phyloP scores from a whole-genome alignment of 2,329 filamentous ascomycete species.

The Coniochaeta sp. region DNA sequence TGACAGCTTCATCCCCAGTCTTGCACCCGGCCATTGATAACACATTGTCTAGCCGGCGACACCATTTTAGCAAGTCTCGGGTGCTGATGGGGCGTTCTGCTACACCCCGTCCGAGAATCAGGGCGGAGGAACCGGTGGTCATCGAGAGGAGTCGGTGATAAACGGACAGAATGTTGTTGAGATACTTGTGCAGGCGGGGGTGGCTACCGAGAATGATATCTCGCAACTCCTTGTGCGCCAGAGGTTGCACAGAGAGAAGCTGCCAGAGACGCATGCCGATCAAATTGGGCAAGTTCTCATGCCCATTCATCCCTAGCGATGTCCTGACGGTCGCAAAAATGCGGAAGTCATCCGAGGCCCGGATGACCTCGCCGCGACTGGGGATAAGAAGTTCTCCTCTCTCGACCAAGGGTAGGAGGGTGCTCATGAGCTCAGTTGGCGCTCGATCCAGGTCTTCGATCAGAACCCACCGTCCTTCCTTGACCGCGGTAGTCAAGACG shows the following conservation, averaged over 20 bases:
- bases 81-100: conserved; percentile 44
- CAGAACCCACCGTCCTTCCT: conserved; percentile 90
- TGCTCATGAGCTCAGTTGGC: conserved; percentile 90
- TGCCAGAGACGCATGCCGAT: conserved; percentile 86
- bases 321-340: conserved; percentile 89
- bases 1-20: conserved; percentile 62
- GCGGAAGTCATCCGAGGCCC: conserved; percentile 77
- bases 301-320: conserved; percentile 58
- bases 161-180: conserved; percentile 51
- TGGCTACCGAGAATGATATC: conserved; percentile 66
- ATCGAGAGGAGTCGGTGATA: conserved; percentile 45
- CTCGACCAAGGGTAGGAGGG: conserved; percentile 86
- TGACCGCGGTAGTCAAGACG: conserved; percentile 87
- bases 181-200: conserved; percentile 59
- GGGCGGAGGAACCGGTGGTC: conserved; percentile 22
- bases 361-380: conserved; percentile 77
- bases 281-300: conserved; percentile 62
- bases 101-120: conserved; percentile 23
- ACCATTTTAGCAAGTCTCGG: conserved; percentile 85
- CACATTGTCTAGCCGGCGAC: conserved; percentile 63
- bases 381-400: conserved; percentile 85
- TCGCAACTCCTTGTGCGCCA: conserved; percentile 62
- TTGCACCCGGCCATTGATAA: conserved; percentile 54
- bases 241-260: conserved; percentile 59
- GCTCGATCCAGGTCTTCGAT: conserved; percentile 96